Evolutionary conservation across 176 grass and related monocot genomes (phyloP).

Genomic region (Eremochloa ophiuroides): DNA sequence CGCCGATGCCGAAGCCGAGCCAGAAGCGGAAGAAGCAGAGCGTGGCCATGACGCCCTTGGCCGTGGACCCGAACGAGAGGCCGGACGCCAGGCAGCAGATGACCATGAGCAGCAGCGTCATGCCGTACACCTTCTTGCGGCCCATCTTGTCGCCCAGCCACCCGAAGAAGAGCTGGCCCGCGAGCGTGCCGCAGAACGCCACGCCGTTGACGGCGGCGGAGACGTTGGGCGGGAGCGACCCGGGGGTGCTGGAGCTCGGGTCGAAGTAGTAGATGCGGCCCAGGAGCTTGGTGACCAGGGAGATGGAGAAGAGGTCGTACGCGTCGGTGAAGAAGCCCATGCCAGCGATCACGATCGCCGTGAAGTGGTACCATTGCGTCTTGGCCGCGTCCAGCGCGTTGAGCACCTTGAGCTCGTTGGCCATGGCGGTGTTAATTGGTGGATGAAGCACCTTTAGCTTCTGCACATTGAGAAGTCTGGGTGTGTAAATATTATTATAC

Average conservation of each 20-base stretch:
- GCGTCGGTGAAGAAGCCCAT: constrained; percentile 90
- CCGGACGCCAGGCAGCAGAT: constrained; percentile 63
- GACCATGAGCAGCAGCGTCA: constrained; percentile 60
- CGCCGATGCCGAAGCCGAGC: constrained; percentile 81
- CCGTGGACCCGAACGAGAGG: constrained; percentile 48
- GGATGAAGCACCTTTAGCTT: too few species aligned
- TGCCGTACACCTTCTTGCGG: constrained; percentile 55
- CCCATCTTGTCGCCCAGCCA: constrained; percentile 77
- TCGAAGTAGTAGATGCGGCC: constrained; percentile 49
- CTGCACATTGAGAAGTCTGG: too few species aligned
- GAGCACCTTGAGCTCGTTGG: too few species aligned
- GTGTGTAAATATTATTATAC: too few species aligned
- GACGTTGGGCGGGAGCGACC: not conserved
- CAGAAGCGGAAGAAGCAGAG: constrained; percentile 97
- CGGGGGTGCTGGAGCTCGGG: not conserved
- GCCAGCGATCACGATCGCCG: constrained; percentile 58
- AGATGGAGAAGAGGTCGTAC: constrained; percentile 80
- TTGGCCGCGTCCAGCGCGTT: constrained; percentile 55
- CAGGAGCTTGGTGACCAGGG: constrained; percentile 59
- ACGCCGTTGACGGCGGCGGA: constrained; percentile 12
- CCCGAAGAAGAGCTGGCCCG: constrained; percentile 64
- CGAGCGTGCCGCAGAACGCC: constrained; percentile 55
- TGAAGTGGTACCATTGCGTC: constrained; percentile 86
- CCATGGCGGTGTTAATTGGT: too few species aligned
- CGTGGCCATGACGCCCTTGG: constrained; percentile 43